Conservation (phyloP, 2,329 filamentous ascomycete genomes). For the Colletotrichum somersetense region DNA sequence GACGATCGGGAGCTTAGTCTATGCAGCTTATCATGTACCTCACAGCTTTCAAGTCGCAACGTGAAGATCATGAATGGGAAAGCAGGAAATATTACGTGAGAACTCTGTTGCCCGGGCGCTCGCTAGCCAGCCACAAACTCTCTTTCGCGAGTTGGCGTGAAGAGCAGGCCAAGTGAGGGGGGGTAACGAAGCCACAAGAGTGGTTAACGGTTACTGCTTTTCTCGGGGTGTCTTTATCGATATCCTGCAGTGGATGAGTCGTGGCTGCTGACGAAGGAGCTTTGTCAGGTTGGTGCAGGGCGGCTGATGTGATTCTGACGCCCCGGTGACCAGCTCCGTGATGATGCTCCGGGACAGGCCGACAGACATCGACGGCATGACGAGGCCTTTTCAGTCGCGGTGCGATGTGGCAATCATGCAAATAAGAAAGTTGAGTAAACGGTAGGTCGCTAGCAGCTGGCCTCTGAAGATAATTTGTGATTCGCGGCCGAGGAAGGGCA, state of each 20-base stretch:
- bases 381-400: neutral
- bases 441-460: neutral
- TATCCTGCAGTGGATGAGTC: neutral
- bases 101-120: conserved; percentile 15
- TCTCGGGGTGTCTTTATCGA: neutral
- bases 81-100: conserved; percentile 23
- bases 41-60: neutral
- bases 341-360: too few species aligned
- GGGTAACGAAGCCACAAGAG: neutral
- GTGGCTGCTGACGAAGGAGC: conserved; percentile 4
- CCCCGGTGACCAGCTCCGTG: neutral
- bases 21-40: conserved; percentile 14
- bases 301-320: conserved; percentile 5
- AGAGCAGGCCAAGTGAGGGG: neutral
- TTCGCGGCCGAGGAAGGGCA: neutral
- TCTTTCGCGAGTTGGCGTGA: too few species aligned
- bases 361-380: neutral
- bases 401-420: neutral
- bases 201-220: neutral
- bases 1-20: neutral
- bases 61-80: conserved; percentile 2
- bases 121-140: conserved; percentile 11
- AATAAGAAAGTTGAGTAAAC: neutral
- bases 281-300: neutral
- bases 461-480: neutral